Percentiles rank a stretch among this genome's conserved stretches.
phyloP scores from a whole-genome alignment of 208 protist genomes.

The Leishmania gerbilli region DNA sequence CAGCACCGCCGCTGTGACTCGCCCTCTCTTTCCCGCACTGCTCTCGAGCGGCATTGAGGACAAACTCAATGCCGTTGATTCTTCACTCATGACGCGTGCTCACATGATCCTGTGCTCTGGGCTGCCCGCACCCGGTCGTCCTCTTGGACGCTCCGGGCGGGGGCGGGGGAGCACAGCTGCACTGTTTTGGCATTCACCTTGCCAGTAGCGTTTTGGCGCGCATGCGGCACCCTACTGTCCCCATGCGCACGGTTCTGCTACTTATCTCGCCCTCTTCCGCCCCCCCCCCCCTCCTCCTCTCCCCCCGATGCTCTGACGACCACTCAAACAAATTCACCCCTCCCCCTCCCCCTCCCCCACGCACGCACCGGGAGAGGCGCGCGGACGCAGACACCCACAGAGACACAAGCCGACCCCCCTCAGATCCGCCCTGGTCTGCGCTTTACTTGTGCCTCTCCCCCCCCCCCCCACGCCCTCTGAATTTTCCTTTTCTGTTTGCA shows the following conservation, averaged over 20 bases:
- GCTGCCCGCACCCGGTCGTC: background rate
- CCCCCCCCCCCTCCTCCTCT: no score
- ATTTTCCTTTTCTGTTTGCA: conserved; percentile 15
- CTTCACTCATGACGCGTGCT: background rate
- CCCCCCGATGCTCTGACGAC: background rate
- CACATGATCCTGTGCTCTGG: background rate
- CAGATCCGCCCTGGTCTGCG: background rate
- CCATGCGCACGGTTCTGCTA: background rate
- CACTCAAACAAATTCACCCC: background rate
- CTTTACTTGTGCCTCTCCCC: background rate
- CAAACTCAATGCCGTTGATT: background rate
- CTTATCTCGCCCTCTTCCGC: background rate
- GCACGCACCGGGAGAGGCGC: background rate
- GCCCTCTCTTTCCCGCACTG: conserved; percentile 4
- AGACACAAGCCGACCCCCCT: background rate
- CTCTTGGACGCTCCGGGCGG: background rate
- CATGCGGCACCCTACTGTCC: background rate
- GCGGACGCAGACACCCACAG: background rate
- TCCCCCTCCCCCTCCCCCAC: background rate
- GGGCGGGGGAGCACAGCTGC: background rate
- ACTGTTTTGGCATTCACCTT: background rate
- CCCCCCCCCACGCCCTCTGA: no score
- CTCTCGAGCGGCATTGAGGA: background rate
- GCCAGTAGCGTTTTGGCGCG: background rate
- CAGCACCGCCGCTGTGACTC: background rate